Base-by-base conservation (phyloP, 805 yeast species). In the Diddensiella transvaalensis region DNA sequence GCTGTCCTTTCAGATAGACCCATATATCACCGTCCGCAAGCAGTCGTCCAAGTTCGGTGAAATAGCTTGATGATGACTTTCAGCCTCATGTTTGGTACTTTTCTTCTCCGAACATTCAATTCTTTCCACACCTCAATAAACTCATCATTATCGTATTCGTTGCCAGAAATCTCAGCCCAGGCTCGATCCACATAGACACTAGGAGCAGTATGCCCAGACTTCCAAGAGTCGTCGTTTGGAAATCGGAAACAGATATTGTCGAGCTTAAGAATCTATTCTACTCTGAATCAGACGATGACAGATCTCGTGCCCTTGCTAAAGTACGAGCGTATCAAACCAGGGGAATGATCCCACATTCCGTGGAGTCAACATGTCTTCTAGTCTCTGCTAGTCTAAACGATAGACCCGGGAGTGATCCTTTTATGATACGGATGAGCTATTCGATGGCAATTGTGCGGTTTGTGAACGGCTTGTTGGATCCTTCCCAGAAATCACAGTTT, bases 381-480 rank as follows among this genome's bases (percentile, higher is more conserved):
- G 75, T 80, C 0, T 73, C 82, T n/a, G 70, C 80, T 0, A 58
- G 67, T 1, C 48, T 81, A 19, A 54, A 64, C 11, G 82, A 78
- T 50, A 71, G 71, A 29, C 49, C 56, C n/a, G 51, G 54, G 8
- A 45, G 40, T 5, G 77, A 75, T 42, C 55, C 67, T 15, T 61
- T 62, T 42, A 53, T 70, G 0, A 58, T 79, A 2, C 74, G 79
- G 51, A 58, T 81, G 52, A 71, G 82, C 3, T 86, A 85, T 61
- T 69, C 89, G 0, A 82, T 85, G 86, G 79, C 88, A 0, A 59
- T 90, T 10, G 82, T 88, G 22, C 71, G 95, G 49, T 88, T 91
- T 67, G 97, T 93, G 22, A 93, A 93, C 65, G 98, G 97, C 2
- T 65, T 88, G 2, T 66, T 93, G 32, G 99, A 93, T 63, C 93